Evolutionary conservation across 768 basidiomycete species (phyloP).

Genomic region (Agaricus bisporus): DNA sequence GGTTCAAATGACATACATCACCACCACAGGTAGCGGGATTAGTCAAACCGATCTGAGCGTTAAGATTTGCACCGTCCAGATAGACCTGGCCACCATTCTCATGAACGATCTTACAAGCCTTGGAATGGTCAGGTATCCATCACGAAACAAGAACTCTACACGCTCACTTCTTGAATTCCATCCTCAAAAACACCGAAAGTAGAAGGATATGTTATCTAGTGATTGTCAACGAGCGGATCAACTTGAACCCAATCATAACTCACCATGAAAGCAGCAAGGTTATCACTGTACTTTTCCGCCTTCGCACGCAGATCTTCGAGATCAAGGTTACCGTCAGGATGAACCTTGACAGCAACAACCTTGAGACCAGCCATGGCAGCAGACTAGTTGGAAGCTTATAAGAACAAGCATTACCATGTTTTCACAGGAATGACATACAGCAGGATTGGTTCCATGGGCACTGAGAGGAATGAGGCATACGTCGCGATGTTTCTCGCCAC

Average conservation of each 20-base stretch:
- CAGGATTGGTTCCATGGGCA: constrained; percentile 98
- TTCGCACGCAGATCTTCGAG: constrained; percentile 79
- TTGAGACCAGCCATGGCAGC: constrained; percentile 97
- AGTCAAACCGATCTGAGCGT: constrained; percentile 90
- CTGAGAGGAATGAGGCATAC: constrained; percentile 92
- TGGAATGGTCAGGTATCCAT: constrained; percentile 1
- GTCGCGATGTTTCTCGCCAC: constrained; percentile 79
- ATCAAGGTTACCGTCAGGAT: constrained; percentile 83
- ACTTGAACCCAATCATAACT: constrained; percentile 12
- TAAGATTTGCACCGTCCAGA: constrained; percentile 93
- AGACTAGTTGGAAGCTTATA: constrained; percentile 44
- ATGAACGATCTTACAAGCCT: constrained; percentile 93
- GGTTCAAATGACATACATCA: constrained; percentile 96
- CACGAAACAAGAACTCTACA: background rate
- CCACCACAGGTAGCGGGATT: constrained; percentile 94
- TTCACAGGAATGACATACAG: constrained; percentile 44
- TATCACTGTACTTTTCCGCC: constrained; percentile 86
- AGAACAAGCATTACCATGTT: constrained; percentile 5
- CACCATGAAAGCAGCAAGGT: constrained; percentile 95
- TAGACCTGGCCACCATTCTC: constrained; percentile 96
- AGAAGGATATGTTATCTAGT: constrained; percentile 90
- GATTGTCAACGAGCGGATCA: background rate
- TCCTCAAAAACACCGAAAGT: constrained; percentile 98
- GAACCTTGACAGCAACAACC: constrained; percentile 92
- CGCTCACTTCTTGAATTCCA: constrained; percentile 67